A percentile compares a stretch with the other conserved stretches of the same genome.
These are phyloP conservation scores for Phaseolus coccineus DNA, from an alignment of 331 rosid genomes.

Conservation along the genomic window DNA sequence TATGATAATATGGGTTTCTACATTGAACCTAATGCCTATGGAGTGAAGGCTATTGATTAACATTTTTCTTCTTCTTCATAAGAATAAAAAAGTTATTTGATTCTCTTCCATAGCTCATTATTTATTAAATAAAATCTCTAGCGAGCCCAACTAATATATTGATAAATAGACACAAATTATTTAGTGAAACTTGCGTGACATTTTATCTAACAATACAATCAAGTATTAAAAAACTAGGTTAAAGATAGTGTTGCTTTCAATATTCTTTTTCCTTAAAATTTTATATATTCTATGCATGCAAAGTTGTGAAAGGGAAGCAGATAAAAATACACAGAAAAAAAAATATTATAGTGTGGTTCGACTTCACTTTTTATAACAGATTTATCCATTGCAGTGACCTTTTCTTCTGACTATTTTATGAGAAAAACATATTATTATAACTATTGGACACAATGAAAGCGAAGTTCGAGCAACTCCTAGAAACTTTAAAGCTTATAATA, in stretches of 20 bases:
- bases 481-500: not conserved
- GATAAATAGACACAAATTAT: not conserved
- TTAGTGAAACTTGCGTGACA: conserved; percentile 14
- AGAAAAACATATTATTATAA: too few species aligned
- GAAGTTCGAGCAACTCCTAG: not conserved
- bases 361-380: not conserved
- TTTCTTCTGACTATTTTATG: not conserved
- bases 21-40: conserved; percentile 19
- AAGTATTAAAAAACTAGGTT: not conserved
- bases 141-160: not conserved
- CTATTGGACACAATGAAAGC: not conserved
- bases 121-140: not conserved
- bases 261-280: not conserved
- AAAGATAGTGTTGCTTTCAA: not conserved
- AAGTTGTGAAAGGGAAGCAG: conserved; percentile 9
- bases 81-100: not conserved
- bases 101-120: not conserved
- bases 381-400: not conserved
- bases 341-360: not conserved
- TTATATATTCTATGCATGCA: not conserved
- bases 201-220: not conserved
- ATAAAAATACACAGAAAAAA: not conserved
- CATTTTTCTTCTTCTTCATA: not conserved
- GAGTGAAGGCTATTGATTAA: not conserved
- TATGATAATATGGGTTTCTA: conserved; percentile 1